Evolutionary conservation across 257 asterid genomes (phyloP).

Genomic region (Ajuga chamaepitys): DNA sequence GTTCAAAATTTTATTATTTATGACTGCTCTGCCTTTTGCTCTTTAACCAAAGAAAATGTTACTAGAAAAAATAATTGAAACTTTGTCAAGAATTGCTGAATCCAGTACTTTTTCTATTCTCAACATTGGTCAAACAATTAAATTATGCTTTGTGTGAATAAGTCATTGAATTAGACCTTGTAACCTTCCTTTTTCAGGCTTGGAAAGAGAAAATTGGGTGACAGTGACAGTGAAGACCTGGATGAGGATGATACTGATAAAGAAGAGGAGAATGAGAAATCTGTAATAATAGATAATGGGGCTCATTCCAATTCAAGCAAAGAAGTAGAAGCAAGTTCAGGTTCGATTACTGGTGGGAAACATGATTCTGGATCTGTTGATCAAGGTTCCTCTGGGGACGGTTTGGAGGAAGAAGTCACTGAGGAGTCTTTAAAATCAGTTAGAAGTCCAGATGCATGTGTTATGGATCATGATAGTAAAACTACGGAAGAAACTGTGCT

Average conservation of each 20-base stretch:
- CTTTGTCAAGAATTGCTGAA: neutral
- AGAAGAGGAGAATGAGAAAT: constrained; percentile 47
- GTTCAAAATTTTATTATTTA: neutral
- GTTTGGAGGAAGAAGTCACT: constrained; percentile 51
- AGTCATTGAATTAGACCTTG: neutral
- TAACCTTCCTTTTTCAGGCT: constrained; percentile 29
- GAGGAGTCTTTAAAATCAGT: constrained; percentile 24
- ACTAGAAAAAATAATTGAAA: neutral
- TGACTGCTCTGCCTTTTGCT: neutral
- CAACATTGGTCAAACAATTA: neutral
- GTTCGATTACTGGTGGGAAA: constrained; percentile 38
- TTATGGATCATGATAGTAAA: neutral
- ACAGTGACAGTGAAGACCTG: constrained; percentile 64
- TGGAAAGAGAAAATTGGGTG: constrained; percentile 67
- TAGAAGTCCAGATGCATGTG: constrained; percentile 11
- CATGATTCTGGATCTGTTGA: constrained; percentile 25
- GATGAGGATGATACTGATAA: constrained; percentile 22
- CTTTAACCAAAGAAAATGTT: neutral
- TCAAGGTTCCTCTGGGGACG: constrained; percentile 32
- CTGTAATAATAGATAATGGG: constrained; percentile 47
- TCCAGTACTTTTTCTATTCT: neutral
- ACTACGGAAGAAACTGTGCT: constrained; percentile 1
- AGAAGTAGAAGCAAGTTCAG: constrained; percentile 50
- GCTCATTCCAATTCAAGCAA: constrained; percentile 53
- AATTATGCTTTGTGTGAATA: neutral